Conservation (phyloP, 2,329 filamentous ascomycete species). For the Colletotrichum acutatum region DNA sequence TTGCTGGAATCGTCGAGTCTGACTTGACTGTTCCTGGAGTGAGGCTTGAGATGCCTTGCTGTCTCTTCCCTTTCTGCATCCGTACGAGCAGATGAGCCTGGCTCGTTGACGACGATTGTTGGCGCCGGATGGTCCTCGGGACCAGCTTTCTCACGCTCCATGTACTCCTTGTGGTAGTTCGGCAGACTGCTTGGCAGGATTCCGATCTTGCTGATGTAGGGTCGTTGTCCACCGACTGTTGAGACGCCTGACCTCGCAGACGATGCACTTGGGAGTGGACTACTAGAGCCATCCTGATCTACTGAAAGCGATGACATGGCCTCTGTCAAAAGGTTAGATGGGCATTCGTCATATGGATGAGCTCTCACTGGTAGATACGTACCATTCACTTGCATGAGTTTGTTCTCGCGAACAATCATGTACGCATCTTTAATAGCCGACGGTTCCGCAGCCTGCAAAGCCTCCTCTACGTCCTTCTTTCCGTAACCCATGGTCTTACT, state of each 20-base stretch:
- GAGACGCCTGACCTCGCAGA: conserved; percentile 66
- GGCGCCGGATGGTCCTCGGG: conserved; percentile 55
- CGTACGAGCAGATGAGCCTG: conserved; percentile 60
- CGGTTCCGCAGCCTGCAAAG: conserved; percentile 89
- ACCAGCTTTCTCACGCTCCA: conserved; percentile 75
- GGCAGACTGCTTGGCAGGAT: conserved; percentile 92
- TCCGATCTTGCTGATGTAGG: conserved; percentile 85
- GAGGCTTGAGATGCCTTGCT: conserved; percentile 84
- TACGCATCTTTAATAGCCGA: conserved; percentile 99
- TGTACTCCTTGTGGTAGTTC: conserved; percentile 89
- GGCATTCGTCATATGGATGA: neutral
- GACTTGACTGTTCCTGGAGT: conserved; percentile 74
- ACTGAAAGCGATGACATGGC: conserved; percentile 40
- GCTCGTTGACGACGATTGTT: conserved; percentile 59
- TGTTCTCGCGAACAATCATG: conserved; percentile 96
- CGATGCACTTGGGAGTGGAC: conserved; percentile 64
- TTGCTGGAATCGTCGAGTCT: conserved; percentile 73
- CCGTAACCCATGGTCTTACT: conserved; percentile 99
- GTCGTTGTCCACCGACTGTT: conserved; percentile 60
- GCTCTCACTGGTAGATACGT: conserved; percentile 34
- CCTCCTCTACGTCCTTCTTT: conserved; percentile 94
- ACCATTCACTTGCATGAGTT: conserved; percentile 96
- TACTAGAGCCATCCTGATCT: conserved; percentile 51
- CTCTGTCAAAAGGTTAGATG: conserved; percentile 39
- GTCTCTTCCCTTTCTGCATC: conserved; percentile 85